Evolutionary conservation across 768 basidiomycete species (phyloP).

Genomic region (Agaricus sinodeliciosus): DNA sequence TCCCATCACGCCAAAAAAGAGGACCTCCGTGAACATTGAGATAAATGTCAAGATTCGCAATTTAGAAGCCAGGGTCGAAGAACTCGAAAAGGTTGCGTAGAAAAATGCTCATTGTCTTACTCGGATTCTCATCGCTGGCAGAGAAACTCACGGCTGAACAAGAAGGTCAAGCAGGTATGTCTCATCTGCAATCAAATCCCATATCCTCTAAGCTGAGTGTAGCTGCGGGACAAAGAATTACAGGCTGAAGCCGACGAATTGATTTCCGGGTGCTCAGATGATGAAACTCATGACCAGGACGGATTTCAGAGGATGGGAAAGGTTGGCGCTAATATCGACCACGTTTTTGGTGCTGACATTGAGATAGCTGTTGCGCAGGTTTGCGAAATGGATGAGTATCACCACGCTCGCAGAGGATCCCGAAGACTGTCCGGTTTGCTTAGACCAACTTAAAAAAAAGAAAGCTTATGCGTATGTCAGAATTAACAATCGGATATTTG

Average conservation of each 20-base stretch:
- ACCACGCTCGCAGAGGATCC: constrained; percentile 26
- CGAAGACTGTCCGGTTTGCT: constrained; percentile 35
- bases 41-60: constrained; percentile 6
- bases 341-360: not conserved
- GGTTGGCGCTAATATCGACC: constrained; percentile 16
- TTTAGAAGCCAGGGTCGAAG: constrained; percentile 8
- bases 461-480: constrained; percentile 28
- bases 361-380: constrained; percentile 32
- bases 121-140: not conserved
- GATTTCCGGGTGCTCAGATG: constrained; percentile 16
- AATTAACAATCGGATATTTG: not conserved
- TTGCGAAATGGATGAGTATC: constrained; percentile 30
- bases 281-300: constrained; percentile 23
- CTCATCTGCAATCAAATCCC: not conserved
- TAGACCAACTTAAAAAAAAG: constrained; percentile 23
- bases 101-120: not conserved
- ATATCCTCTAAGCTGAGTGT: not conserved
- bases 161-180: constrained; percentile 19
- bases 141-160: constrained; percentile 17
- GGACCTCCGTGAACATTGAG: constrained; percentile 6
- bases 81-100: constrained; percentile 14
- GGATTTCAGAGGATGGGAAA: constrained; percentile 33
- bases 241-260: constrained; percentile 32
- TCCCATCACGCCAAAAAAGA: not conserved
- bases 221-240: constrained; percentile 24